Evolutionary conservation across 805 yeast genomes (phyloP).

Genomic region (Cyberlindnera amylophila): DNA sequence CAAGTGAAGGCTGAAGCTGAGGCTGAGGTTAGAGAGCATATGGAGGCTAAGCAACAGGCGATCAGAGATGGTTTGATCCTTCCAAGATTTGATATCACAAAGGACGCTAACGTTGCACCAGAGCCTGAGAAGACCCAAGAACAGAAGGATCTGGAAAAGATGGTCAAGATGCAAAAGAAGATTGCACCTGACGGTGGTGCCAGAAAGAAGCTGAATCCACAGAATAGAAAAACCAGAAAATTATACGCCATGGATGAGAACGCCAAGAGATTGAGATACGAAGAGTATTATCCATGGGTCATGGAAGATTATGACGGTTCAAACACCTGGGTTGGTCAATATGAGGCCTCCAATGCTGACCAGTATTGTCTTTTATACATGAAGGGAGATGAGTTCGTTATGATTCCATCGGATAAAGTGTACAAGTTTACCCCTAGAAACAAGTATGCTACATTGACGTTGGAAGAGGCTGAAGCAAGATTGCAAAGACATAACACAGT

Average conservation of each 20-base stretch:
- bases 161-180: conserved; percentile 43
- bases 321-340: conserved; percentile 93
- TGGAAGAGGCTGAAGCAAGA: conserved; percentile 94
- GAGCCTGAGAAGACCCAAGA: conserved; percentile 33
- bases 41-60: conserved; percentile 19
- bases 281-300: conserved; percentile 97
- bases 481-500: conserved; percentile 76
- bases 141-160: conserved; percentile 34
- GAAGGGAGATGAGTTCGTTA: conserved; percentile 67
- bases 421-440: conserved; percentile 92
- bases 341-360: conserved; percentile 85
- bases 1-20: conserved; percentile 30
- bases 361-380: conserved; percentile 81
- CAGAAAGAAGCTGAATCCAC: conserved; percentile 52
- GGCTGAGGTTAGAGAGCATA: conserved; percentile 32
- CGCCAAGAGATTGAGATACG: conserved; percentile 82
- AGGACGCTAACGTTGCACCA: conserved; percentile 30
- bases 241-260: conserved; percentile 76
- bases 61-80: conserved; percentile 14
- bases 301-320: conserved; percentile 93
- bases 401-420: conserved; percentile 94
- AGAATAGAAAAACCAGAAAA: conserved; percentile 82
- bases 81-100: conserved; percentile 14
- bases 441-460: conserved; percentile 86
- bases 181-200: conserved; percentile 95